Evolutionary conservation across 2,329 filamentous ascomycete genomes (phyloP).

Genomic region (Berkeleyomyces rouxiae): DNA sequence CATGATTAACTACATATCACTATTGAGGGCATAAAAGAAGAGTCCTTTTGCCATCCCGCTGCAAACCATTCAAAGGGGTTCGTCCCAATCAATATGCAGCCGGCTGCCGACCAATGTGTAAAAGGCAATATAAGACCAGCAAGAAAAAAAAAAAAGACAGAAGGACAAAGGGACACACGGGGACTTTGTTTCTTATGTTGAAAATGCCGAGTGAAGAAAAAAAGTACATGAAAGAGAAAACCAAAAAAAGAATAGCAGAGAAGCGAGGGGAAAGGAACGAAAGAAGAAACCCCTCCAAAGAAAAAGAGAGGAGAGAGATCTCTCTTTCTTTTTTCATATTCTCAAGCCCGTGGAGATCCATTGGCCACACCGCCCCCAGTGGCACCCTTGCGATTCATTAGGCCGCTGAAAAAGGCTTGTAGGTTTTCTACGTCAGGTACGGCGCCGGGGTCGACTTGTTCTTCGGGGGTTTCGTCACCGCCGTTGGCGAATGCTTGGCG

Average conservation of each 20-base stretch:
- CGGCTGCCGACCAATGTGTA: too few species aligned
- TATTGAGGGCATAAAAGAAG: too few species aligned
- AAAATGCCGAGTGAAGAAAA: neutral
- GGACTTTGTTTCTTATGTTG: too few species aligned
- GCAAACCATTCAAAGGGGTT: too few species aligned
- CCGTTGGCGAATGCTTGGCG: constrained; percentile 33
- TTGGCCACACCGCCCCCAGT: constrained; percentile 5
- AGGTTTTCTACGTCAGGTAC: constrained; percentile 12
- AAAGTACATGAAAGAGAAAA: neutral
- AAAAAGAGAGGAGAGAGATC: neutral
- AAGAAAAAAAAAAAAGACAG: too few species aligned
- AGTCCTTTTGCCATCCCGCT: too few species aligned
- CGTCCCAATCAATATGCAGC: too few species aligned
- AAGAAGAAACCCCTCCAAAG: neutral
- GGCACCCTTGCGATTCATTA: constrained; percentile 37
- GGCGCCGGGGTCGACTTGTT: constrained; percentile 6
- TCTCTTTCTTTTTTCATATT: neutral
- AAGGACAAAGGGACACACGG: too few species aligned
- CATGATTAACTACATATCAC: too few species aligned
- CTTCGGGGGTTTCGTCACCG: constrained; percentile 1
- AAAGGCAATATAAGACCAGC: too few species aligned
- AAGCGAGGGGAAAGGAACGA: neutral
- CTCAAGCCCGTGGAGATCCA: constrained; percentile 8
- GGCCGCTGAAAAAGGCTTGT: constrained; percentile 40
- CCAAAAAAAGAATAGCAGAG: neutral